Evolutionary conservation across 2,329 filamentous ascomycete genomes (phyloP).

Genomic region (Xylaria sp.): DNA sequence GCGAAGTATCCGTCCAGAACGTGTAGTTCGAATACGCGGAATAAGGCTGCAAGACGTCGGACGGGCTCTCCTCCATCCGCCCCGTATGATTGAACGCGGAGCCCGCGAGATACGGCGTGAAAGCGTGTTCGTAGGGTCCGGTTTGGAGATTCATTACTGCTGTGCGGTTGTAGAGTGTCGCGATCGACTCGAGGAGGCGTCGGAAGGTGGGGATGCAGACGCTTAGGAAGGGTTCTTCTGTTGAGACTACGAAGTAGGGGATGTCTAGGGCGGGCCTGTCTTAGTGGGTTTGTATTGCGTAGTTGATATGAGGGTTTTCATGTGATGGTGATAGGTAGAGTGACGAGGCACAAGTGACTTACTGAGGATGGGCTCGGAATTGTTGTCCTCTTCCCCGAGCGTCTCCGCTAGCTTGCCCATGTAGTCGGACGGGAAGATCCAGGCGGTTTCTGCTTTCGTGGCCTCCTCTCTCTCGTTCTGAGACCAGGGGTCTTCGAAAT

Average conservation of each 20-base stretch:
- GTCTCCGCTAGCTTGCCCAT: neutral
- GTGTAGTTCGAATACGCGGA: neutral
- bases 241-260: constrained; percentile 5
- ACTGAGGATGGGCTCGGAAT: constrained; percentile 4
- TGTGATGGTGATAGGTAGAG: too few relatives aligned
- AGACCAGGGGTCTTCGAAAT: constrained; percentile 10
- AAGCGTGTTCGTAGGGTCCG: neutral
- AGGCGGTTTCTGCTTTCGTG: neutral
- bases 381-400: neutral
- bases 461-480: neutral
- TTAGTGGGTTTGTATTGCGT: neutral
- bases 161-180: neutral
- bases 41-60: neutral
- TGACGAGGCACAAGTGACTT: neutral
- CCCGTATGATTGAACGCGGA: neutral
- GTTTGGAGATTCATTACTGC: constrained; percentile 3
- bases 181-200: neutral
- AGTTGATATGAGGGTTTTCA: neutral
- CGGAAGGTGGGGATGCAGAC: constrained; percentile 2
- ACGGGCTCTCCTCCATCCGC: neutral
- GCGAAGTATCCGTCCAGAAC: neutral
- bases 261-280: neutral
- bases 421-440: constrained; percentile 4
- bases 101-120: neutral
- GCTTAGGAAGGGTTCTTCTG: neutral